Percentiles rank a stretch among this genome's conserved stretches.
phyloP scores from a whole-genome alignment of 2,329 filamentous ascomycete genomes.

The Colletotrichum costaricense region DNA sequence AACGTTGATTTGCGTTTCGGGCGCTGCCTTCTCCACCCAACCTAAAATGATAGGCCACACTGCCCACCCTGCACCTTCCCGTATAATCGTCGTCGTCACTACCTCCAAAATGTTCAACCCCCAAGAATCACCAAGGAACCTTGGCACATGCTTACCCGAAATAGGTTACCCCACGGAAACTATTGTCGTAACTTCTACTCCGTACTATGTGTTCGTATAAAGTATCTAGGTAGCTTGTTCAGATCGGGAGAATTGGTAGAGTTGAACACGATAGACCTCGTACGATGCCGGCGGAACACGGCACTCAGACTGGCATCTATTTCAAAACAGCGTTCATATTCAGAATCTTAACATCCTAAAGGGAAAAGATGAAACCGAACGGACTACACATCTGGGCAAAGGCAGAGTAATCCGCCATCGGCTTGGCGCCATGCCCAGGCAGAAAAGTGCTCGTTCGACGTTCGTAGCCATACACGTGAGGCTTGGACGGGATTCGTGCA shows the following conservation, averaged over 20 bases:
- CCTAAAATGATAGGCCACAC: neutral
- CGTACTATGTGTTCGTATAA: too few species aligned
- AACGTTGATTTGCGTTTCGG: neutral
- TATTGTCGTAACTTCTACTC: too few species aligned
- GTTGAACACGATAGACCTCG: too few species aligned
- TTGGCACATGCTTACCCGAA: neutral
- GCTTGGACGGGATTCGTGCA: neutral
- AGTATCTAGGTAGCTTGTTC: too few species aligned
- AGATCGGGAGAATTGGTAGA: too few species aligned
- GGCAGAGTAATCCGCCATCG: neutral
- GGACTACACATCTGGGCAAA: neutral
- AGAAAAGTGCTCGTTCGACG: neutral
- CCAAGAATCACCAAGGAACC: neutral
- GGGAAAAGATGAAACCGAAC: neutral
- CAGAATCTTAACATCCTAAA: too few species aligned
- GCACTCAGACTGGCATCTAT: too few species aligned
- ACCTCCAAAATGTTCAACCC: neutral
- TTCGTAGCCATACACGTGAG: neutral
- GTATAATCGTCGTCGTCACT: neutral
- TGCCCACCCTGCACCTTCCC: neutral
- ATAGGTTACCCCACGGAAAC: neutral
- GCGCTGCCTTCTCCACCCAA: neutral
- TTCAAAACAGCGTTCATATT: too few species aligned
- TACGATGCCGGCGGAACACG: too few species aligned
- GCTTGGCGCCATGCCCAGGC: neutral